Evolutionary conservation across 805 yeast genomes (phyloP).

Genomic region (Teunomyces gatunensis): DNA sequence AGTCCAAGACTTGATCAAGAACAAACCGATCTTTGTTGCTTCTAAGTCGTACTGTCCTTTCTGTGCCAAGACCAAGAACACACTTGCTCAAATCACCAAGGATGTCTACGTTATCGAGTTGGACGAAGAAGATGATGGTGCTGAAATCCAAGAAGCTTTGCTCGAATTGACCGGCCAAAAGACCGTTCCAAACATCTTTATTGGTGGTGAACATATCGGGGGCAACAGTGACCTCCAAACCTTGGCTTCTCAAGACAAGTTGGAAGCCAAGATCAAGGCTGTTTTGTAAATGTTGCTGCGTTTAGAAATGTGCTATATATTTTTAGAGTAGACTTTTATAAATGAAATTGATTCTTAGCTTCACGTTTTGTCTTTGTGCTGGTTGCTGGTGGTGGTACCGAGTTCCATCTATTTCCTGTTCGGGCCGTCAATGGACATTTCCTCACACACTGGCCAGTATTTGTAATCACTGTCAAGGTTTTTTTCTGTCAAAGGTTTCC

Average conservation of each 20-base stretch:
- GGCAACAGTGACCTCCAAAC: slow-evolving; percentile 89
- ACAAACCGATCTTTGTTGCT: slow-evolving; percentile 73
- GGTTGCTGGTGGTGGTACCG: not conserved
- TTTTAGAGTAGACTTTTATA: not conserved
- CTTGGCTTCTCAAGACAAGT: slow-evolving; percentile 59
- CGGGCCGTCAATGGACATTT: not conserved
- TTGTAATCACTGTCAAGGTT: not conserved
- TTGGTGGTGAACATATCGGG: slow-evolving; percentile 89
- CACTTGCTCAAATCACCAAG: slow-evolving; percentile 36
- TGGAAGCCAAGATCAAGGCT: slow-evolving; percentile 44
- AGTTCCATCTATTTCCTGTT: not conserved
- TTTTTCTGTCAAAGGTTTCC: not conserved
- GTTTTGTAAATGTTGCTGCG: slow-evolving; percentile 22
- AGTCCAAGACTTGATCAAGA: slow-evolving; percentile 62
- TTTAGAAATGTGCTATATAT: no score
- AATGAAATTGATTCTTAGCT: no score
- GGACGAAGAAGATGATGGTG: slow-evolving; percentile 64
- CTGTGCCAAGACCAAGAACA: slow-evolving; percentile 42
- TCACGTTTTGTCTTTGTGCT: no score
- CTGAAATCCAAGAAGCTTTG: slow-evolving; percentile 77
- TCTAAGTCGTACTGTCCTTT: slow-evolving; percentile 58
- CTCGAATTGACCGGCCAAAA: slow-evolving; percentile 78
- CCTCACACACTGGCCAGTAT: not conserved
- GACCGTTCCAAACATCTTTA: slow-evolving; percentile 91
- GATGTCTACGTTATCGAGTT: slow-evolving; percentile 57